Evolutionary conservation across 2,329 filamentous ascomycete genomes (phyloP).

Genomic region (Mycosphaerella sp.): DNA sequence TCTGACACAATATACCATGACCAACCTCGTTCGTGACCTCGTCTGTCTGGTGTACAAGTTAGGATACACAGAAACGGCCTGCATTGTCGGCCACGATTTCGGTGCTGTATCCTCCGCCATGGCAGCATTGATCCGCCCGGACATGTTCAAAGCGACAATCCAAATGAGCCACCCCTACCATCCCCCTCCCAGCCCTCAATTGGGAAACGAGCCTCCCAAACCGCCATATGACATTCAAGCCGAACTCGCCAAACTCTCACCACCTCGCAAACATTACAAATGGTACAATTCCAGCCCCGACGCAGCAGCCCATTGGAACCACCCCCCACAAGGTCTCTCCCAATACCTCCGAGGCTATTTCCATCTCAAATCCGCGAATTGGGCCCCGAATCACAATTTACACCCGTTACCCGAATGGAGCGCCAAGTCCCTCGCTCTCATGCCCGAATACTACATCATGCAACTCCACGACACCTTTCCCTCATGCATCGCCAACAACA

Average conservation of each 20-base stretch:
- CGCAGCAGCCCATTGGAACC: slow-evolving; percentile 45
- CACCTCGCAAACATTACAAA: slow-evolving; percentile 64
- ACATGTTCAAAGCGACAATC: slow-evolving; percentile 56
- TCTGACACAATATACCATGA: slow-evolving; percentile 51
- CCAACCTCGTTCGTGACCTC: slow-evolving; percentile 55
- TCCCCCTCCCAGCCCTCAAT: slow-evolving; percentile 45
- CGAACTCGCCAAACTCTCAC: slow-evolving; percentile 48
- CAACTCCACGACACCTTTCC: slow-evolving; percentile 53
- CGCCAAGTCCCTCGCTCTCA: slow-evolving; percentile 50
- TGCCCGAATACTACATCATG: slow-evolving; percentile 67
- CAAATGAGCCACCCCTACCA: slow-evolving; percentile 62
- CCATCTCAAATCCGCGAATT: slow-evolving; percentile 60
- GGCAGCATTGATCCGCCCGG: slow-evolving; percentile 56
- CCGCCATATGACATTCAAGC: slow-evolving; percentile 46
- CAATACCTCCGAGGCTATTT: slow-evolving; percentile 61
- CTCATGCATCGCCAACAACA: slow-evolving; percentile 49
- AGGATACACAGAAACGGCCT: slow-evolving; percentile 52
- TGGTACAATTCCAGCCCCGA: slow-evolving; percentile 53
- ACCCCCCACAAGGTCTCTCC: slow-evolving; percentile 49
- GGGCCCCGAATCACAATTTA: slow-evolving; percentile 34
- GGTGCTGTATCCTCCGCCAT: slow-evolving; percentile 56
- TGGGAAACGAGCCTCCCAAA: slow-evolving; percentile 38
- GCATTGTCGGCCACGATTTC: slow-evolving; percentile 61
- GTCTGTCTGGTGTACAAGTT: slow-evolving; percentile 55
- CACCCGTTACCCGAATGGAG: slow-evolving; percentile 51